Base-by-base conservation (phyloP, 2,329 filamentous ascomycete species). In the Botrytis porri region DNA sequence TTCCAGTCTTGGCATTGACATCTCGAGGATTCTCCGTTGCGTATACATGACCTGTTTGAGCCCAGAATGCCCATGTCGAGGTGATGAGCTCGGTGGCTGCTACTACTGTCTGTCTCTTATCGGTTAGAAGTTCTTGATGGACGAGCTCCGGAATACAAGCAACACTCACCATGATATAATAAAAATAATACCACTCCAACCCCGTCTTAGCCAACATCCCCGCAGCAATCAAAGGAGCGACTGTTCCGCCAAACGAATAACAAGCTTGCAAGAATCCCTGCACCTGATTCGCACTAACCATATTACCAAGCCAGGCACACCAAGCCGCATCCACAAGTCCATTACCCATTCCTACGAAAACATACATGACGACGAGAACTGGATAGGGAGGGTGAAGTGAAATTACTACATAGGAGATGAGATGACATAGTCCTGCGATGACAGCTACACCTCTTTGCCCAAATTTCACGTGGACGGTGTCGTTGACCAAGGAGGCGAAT, bases 251-350 rank as follows among this genome's bases (percentile, higher is more conserved):
- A 0, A 93, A 78, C 0, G 92, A 92, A 78, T 94, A 95, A 39
- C 88, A 87, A 1, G 89, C 91, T 80, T 94, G 92, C 39, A 95
- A 81, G 74, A 94, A 85, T 0, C 93, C 92, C 1, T 94, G 85
- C 1, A 95, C 83, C 79, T 94, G 89, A 79, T 95, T 94, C 12
- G 91, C 88, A 73, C 76, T 77, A 20, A 74, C 72, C 89, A 95
- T 92, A 77, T 90, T 91, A 10, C 93, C 93, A 32, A 88, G 81
- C 85, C 86, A 89, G 12, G 87, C 87, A 78, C 89, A 89, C 83
- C 86, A 90, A 5, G 83, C 87, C 73, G 84, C 85, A 75, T 89
- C 91, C 72, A 88, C 85, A 29, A 94, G 82, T 7, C 92, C 92
- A 79, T 90, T 93, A 1, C 92, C 92, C 70, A 93, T 89, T 1